These are phyloP conservation scores for Ophiostoma tasmaniense DNA, from an alignment of 2,329 filamentous ascomycete species.

Conservation along the genomic window DNA sequence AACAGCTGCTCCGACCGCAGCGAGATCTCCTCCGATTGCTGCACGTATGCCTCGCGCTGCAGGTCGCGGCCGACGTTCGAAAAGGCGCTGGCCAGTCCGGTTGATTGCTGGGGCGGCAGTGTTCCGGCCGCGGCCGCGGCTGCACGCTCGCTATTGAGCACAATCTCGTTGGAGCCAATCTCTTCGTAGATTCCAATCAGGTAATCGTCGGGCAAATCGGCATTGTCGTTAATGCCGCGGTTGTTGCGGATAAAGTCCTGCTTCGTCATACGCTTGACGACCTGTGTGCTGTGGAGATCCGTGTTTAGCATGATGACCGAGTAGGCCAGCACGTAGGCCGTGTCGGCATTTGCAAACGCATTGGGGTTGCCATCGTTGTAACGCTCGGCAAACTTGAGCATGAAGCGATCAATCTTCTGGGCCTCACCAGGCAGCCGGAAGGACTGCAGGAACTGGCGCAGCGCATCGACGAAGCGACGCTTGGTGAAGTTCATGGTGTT, in stretches of 20 bases:
- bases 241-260: constrained; percentile 99
- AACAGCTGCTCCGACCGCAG: constrained; percentile 72
- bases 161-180: constrained; percentile 84
- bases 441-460: constrained; percentile 85
- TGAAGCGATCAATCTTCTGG: constrained; percentile 98
- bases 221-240: constrained; percentile 92
- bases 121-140: constrained; percentile 73
- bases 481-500: constrained; percentile 90
- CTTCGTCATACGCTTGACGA: constrained; percentile 79
- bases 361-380: constrained; percentile 94
- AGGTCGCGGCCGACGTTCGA: constrained; percentile 87
- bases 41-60: constrained; percentile 84
- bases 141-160: constrained; percentile 84
- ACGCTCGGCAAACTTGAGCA: constrained; percentile 96
- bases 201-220: constrained; percentile 88
- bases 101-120: constrained; percentile 39
- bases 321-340: constrained; percentile 90
- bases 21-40: constrained; percentile 89
- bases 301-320: constrained; percentile 96
- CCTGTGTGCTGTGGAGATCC: constrained; percentile 84
- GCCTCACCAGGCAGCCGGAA: constrained; percentile 93
- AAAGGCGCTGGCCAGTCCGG: constrained; percentile 73
- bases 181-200: constrained; percentile 84
- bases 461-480: constrained; percentile 82
- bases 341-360: constrained; percentile 95